Conservation (phyloP, 2,329 filamentous ascomycete genomes). For the Fusarium sp. region DNA sequence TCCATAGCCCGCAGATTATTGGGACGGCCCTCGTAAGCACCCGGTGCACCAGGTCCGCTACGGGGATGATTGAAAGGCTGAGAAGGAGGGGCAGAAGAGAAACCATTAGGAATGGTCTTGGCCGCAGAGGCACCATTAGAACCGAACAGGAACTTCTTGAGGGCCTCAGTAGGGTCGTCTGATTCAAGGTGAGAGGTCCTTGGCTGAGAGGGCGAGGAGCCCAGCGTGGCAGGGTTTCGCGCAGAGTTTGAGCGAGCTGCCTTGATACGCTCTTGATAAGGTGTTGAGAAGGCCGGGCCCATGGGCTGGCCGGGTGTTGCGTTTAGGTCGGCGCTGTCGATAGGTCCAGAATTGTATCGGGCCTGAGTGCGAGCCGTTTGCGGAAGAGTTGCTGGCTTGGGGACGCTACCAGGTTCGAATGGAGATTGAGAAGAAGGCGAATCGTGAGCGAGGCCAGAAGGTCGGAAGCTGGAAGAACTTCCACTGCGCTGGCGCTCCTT, state of each 20-base stretch:
- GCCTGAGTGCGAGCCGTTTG: slow-evolving; percentile 39
- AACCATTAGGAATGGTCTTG: slow-evolving; percentile 27
- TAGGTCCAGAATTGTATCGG: slow-evolving; percentile 36
- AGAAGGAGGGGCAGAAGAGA: slow-evolving; percentile 29
- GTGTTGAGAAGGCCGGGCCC: slow-evolving; percentile 75
- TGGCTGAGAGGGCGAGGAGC: slow-evolving; percentile 11
- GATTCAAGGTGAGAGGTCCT: slow-evolving; percentile 14
- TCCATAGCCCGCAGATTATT: slow-evolving; percentile 60
- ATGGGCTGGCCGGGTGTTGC: slow-evolving; percentile 64
- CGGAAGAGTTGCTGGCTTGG: slow-evolving; percentile 38
- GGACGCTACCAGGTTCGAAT: slow-evolving; percentile 39
- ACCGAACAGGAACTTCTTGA: slow-evolving; percentile 68
- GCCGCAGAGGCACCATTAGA: slow-evolving; percentile 43
- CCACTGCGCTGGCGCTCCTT: slow-evolving; percentile 69
- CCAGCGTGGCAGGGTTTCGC: slow-evolving; percentile 27
- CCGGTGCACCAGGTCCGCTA: slow-evolving; percentile 1
- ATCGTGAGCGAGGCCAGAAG: slow-evolving; percentile 54
- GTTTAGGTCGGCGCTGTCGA: slow-evolving; percentile 67
- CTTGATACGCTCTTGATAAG: slow-evolving; percentile 70
- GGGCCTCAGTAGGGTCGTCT: slow-evolving; percentile 57
- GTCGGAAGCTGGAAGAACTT: slow-evolving; percentile 59
- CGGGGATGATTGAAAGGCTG: slow-evolving; percentile 21
- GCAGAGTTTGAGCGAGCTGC: slow-evolving; percentile 57
- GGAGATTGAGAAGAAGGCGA: slow-evolving; percentile 62
- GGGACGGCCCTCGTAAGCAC: slow-evolving; percentile 18